A percentile compares a stretch with the other conserved stretches of the same genome.
These are phyloP conservation scores for Nannochloropsis gaditana DNA, from an alignment of 108 stramenopile genomes.

Conservation along the genomic window DNA sequence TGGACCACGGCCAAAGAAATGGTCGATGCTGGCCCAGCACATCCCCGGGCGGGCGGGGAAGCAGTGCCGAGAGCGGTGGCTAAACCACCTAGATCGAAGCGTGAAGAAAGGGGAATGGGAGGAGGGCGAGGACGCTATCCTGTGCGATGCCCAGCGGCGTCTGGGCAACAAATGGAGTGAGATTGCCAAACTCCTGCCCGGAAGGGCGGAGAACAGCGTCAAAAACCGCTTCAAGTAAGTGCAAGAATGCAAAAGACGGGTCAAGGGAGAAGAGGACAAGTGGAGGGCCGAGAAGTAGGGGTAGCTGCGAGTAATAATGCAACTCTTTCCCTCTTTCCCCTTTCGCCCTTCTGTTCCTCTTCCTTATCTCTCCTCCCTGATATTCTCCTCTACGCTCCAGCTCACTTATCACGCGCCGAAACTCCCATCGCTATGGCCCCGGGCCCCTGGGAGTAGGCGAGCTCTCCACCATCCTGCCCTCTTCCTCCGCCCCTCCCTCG, in stretches of 20 bases:
- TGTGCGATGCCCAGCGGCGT: constrained; percentile 65
- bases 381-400: neutral
- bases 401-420: neutral
- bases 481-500: neutral
- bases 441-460: neutral
- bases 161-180: constrained; percentile 89
- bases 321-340: neutral
- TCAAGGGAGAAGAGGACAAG: neutral
- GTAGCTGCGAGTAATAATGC: neutral
- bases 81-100: constrained; percentile 73
- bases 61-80: constrained; percentile 98
- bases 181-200: constrained; percentile 70
- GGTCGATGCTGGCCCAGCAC: constrained; percentile 33
- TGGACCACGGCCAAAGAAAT: neutral
- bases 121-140: constrained; percentile 73
- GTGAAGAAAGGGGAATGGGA: constrained; percentile 81
- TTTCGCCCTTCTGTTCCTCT: neutral
- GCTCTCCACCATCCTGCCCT: neutral
- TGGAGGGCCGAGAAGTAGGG: constrained; percentile 14
- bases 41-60: constrained; percentile 81
- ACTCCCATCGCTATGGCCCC: neutral
- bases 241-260: neutral
- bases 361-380: neutral
- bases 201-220: constrained; percentile 58
- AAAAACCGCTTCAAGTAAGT: constrained; percentile 51